Evolutionary conservation across 306 rosid species (phyloP), one percentile per base, ranked within the genome.

Genomic region (Cucumis hystrix): DNA sequence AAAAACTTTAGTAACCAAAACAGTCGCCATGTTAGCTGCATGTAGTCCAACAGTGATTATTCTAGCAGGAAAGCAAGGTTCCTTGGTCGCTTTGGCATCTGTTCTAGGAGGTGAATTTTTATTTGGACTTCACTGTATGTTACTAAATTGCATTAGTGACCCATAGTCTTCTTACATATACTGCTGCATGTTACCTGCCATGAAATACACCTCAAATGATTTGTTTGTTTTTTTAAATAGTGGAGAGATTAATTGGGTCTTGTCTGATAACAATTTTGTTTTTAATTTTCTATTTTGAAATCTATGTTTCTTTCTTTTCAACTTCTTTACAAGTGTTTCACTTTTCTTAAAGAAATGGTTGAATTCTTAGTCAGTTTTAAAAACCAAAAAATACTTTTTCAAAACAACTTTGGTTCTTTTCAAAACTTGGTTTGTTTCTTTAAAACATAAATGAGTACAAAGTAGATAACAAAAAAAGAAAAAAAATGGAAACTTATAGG

Each of bases 51-150:
- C 89, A 57, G 43, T 90, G 84, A 90, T 95, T 68, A 88, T 95
- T 83, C 93, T 95, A 65, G 87, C 91, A 10, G 97, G 98, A 78
- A 92, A 88, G 81, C 98, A 95, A 83, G 98, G 98, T 71, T 85
- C 98, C 78, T 70, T 89, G 82, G 80, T 92, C 79, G 96, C 93
- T 65, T 77, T 90, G 40, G 92, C 88, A 59, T 88, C 92, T 76
- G 11, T 89, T 64, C 68, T 87, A 81, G 98, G 96, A 92, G 98
- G 98, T 95, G 79, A 65, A 79, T 30, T 3, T 40, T 78, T 37
- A 58, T 76, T 51, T 16, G 23, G 61, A 51, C 21, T 51, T 72
- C 76, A 71, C 43, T 71, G 16, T 49, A 47, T 51, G 6, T 3
- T 49, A 49, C 41, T 71, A 71, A 69, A 21, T 47, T 70, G 39